A percentile compares a stretch with the other conserved stretches of the same genome.
Conservation (phyloP, 148 eudicot genomes). For the Agrostemma githago region DNA sequence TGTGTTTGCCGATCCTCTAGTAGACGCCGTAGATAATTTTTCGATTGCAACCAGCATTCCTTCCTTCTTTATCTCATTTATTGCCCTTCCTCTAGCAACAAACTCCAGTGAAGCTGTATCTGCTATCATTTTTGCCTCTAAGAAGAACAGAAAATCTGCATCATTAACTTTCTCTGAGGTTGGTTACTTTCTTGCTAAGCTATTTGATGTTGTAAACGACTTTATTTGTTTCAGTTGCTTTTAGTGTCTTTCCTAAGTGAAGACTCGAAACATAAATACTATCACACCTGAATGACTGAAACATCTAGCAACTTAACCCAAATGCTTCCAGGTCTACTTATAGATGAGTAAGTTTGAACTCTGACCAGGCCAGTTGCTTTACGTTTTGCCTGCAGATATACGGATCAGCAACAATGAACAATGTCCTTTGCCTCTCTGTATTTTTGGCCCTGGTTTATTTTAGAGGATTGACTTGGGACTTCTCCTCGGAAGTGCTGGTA, state of each 20-base stretch:
- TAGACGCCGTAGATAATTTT: slow-evolving; percentile 78
- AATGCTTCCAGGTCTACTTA: not conserved
- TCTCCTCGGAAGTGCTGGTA: slow-evolving; percentile 89
- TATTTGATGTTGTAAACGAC: too few species aligned
- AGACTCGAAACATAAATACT: not conserved
- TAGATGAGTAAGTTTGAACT: not conserved
- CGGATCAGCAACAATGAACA: slow-evolving; percentile 91
- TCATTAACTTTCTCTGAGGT: slow-evolving; percentile 94
- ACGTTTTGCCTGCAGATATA: slow-evolving; percentile 48
- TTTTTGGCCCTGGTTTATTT: slow-evolving; percentile 77
- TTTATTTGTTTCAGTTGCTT: too few species aligned
- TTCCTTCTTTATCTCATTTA: slow-evolving; percentile 86
- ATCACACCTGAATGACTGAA: not conserved
- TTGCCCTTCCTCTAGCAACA: slow-evolving; percentile 77
- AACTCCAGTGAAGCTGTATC: slow-evolving; percentile 94
- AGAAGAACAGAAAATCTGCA: slow-evolving; percentile 74
- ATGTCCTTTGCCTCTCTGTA: slow-evolving; percentile 73
- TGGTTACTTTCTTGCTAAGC: slow-evolving; percentile 13
- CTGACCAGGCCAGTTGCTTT: not conserved
- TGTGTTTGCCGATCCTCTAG: slow-evolving; percentile 87
- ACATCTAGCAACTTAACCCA: not conserved
- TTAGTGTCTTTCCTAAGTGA: too few species aligned
- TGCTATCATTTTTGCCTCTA: slow-evolving; percentile 75
- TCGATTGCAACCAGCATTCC: slow-evolving; percentile 86
- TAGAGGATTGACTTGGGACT: slow-evolving; percentile 80